These are phyloP conservation scores for Leishmania turanica DNA, from an alignment of 208 protist genomes.

Conservation along the genomic window DNA sequence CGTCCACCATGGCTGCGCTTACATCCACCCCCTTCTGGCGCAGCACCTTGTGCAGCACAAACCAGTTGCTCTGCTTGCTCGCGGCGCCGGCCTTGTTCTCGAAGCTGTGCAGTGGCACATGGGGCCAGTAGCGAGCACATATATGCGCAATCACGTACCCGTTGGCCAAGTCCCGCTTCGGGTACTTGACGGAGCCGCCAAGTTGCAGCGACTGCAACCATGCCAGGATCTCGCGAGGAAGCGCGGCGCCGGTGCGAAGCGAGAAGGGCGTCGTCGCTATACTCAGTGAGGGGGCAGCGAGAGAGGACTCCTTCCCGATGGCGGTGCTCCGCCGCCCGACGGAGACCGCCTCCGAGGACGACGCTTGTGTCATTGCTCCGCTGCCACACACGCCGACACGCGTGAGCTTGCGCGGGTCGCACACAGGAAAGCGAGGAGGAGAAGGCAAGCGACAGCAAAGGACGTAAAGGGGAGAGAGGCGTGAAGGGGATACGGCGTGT, in stretches of 20 bases:
- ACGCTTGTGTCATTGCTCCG: neutral
- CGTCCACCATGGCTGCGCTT: slow-evolving; percentile 71
- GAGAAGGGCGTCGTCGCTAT: neutral
- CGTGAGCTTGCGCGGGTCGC: neutral
- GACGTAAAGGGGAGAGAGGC: neutral
- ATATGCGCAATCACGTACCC: slow-evolving; percentile 94
- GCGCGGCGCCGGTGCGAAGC: slow-evolving; percentile 15
- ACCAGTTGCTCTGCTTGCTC: slow-evolving; percentile 93
- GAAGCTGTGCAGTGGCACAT: slow-evolving; percentile 92
- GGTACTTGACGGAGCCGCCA: slow-evolving; percentile 71
- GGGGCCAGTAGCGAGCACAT: slow-evolving; percentile 91
- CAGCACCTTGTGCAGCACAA: slow-evolving; percentile 72
- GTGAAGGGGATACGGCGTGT: neutral
- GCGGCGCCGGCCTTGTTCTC: slow-evolving; percentile 69
- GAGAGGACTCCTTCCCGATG: neutral
- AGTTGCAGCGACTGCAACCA: slow-evolving; percentile 94
- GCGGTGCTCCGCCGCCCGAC: neutral
- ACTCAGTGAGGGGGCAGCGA: neutral
- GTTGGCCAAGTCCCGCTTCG: slow-evolving; percentile 91
- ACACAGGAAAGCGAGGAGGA: neutral
- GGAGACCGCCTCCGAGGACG: neutral
- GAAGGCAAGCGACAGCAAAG: neutral
- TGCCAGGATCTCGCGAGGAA: slow-evolving; percentile 88
- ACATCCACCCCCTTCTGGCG: slow-evolving; percentile 60
- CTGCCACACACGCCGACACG: neutral